Evolutionary conservation across 148 eudicot genomes (phyloP).

Genomic region (Heliamphora exappendiculata): DNA sequence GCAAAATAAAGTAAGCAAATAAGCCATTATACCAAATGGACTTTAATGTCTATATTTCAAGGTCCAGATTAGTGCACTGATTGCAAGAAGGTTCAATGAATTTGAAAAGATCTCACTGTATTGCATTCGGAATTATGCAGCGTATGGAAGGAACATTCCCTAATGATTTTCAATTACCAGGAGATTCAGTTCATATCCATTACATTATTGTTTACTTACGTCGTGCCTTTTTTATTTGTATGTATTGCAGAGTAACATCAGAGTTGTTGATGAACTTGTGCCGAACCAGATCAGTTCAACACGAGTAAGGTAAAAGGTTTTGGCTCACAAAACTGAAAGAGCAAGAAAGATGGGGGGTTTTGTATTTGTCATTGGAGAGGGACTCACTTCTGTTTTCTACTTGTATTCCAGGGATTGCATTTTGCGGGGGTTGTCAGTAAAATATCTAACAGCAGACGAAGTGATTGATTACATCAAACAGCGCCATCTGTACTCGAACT

Average conservation of each 20-base stretch:
- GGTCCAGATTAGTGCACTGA: neutral
- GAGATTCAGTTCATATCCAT: neutral
- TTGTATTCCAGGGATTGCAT: slow-evolving; percentile 58
- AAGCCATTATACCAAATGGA: too few species aligned
- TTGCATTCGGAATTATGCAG: neutral
- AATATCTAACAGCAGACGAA: slow-evolving; percentile 67
- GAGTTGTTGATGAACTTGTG: slow-evolving; percentile 73
- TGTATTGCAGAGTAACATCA: slow-evolving; percentile 61
- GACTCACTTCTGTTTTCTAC: slow-evolving; percentile 7
- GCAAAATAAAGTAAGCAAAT: too few species aligned
- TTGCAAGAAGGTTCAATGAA: neutral
- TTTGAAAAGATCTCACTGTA: neutral
- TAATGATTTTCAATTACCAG: neutral
- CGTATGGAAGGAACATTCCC: neutral
- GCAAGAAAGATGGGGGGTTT: neutral
- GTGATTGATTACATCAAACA: slow-evolving; percentile 62
- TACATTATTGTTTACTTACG: neutral
- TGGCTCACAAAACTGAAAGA: neutral
- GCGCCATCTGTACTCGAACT: slow-evolving; percentile 36
- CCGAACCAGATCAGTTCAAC: slow-evolving; percentile 88
- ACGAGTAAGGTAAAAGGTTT: slow-evolving; percentile 54
- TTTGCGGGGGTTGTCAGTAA: slow-evolving; percentile 62
- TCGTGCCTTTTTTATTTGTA: neutral
- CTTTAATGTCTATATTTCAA: neutral
- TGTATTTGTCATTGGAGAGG: neutral